Base-by-base conservation (phyloP, 768 basidiomycete species). In the Gymnopilus dilepis region DNA sequence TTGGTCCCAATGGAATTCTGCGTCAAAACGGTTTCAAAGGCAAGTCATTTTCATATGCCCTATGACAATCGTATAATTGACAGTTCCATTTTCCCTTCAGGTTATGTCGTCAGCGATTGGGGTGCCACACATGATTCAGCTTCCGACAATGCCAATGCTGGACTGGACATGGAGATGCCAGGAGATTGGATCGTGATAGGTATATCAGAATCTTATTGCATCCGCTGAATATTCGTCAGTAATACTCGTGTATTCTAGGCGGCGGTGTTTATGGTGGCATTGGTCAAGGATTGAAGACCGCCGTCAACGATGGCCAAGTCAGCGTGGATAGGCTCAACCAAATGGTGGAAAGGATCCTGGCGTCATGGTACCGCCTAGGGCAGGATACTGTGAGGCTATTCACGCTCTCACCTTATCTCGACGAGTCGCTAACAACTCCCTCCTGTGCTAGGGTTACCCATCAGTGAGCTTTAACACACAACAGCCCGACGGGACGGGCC, bases 51-150 rank as follows among this genome's bases (percentile, higher is more conserved):
- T 21, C 22, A 17, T 21, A 28, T 50, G 17, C 19, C 21, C 13
- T 24, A 28, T 6, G 19, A 26, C 31, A 41, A 19, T 6, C n/a
- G n/a, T n/a, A n/a, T n/a, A n/a, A 42, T 13, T 45, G 21, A 53
- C 12, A 31, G 24, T n/a, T n/a, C n/a, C n/a, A 4, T 15, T 4
- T 40, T 41, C 31, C 4, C 19, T 28, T 21, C 40, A 80, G 80
- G 80, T 1, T 82, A 73, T 59, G 76, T 82, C n/a, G 78, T 83
- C n/a, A 81, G 80, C 58, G 82, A 84, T 55, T 84, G 82, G 82
- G 82, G 82, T 12, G 82, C 80, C 2, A 84, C 82, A 4, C 78
- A 84, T 64, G 81, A 82, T 60, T 74, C 76, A 4, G 79, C 81
- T 4, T 63, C 67, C 17, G 80, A 77, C 54, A 82, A 82, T 67